Evolutionary conservation across 768 basidiomycete genomes (phyloP).

Genomic region (Tylopilus plumbeoviolaceoides): DNA sequence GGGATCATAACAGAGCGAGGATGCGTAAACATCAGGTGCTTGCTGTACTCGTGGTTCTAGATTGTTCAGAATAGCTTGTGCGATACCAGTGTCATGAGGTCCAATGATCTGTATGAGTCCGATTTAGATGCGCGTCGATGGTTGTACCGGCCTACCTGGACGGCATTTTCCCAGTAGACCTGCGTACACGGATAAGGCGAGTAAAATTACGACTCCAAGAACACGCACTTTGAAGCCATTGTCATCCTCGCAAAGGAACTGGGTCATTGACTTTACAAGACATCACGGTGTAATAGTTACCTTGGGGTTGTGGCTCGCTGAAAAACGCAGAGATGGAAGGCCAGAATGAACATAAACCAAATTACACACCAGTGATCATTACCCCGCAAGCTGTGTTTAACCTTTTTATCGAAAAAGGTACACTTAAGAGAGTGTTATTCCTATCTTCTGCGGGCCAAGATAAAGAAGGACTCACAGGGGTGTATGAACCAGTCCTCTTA

Average conservation of each 20-base stretch:
- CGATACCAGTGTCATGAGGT: conserved; percentile 80
- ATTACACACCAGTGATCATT: conserved; percentile 76
- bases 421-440: conserved; percentile 40
- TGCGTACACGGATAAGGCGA: conserved; percentile 24
- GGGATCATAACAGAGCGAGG: conserved; percentile 47
- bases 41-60: conserved; percentile 51
- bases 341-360: background rate
- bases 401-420: conserved; percentile 71
- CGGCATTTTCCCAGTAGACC: conserved; percentile 90
- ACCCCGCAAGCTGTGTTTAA: conserved; percentile 75
- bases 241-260: conserved; percentile 50
- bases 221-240: conserved; percentile 77
- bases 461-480: conserved; percentile 51
- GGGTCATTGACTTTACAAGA: background rate
- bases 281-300: conserved; percentile 30
- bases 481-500: conserved; percentile 71
- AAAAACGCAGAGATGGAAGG: background rate
- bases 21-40: conserved; percentile 32
- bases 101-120: conserved; percentile 59
- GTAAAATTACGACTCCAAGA: background rate
- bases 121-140: background rate
- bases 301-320: conserved; percentile 89
- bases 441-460: background rate
- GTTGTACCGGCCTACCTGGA: conserved; percentile 50
- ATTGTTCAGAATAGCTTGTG: conserved; percentile 57